Percentiles rank a stretch among this genome's conserved stretches.
These are phyloP conservation scores for Fusarium euwallaceae DNA, from an alignment of 2,329 filamentous ascomycete species.

Conservation along the genomic window DNA sequence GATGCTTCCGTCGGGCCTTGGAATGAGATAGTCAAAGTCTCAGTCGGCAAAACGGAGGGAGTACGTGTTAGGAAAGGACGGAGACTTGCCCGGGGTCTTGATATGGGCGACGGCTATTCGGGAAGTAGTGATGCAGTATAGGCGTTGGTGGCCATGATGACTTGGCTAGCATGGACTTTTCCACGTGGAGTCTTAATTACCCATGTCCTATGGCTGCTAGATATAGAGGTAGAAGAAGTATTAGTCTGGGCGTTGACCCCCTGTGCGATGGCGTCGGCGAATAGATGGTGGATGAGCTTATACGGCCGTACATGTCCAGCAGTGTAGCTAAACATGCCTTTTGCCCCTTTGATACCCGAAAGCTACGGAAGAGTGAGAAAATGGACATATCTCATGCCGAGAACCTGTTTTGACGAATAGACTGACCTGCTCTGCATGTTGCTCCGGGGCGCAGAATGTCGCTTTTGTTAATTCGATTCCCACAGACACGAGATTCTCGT, in stretches of 20 bases:
- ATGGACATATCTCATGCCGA: not conserved
- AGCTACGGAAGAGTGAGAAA: constrained; percentile 19
- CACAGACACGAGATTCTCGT: not conserved
- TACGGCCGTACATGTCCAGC: constrained; percentile 47
- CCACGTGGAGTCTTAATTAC: constrained; percentile 38
- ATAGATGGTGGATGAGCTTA: constrained; percentile 46
- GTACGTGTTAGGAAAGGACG: constrained; percentile 3
- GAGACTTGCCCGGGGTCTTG: not conserved
- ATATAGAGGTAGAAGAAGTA: constrained; percentile 40
- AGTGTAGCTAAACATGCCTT: constrained; percentile 48
- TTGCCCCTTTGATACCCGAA: constrained; percentile 53
- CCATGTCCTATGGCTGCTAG: not conserved
- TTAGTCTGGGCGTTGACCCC: constrained; percentile 47
- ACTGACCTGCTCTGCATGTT: not conserved
- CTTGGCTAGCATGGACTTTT: constrained; percentile 26
- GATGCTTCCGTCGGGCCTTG: too few species aligned
- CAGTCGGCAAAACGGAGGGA: not conserved
- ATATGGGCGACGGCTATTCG: constrained; percentile 18
- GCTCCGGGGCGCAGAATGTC: not conserved
- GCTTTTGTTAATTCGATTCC: not conserved
- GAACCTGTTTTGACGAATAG: not conserved
- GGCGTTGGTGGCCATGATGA: constrained; percentile 48
- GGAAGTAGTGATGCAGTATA: constrained; percentile 45
- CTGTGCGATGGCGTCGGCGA: constrained; percentile 34
- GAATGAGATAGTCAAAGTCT: constrained; percentile 36